Percentiles rank a stretch among this genome's conserved stretches.
phyloP scores from a whole-genome alignment of 495 filamentous ascomycete genomes.

The Xylaria telfairii region DNA sequence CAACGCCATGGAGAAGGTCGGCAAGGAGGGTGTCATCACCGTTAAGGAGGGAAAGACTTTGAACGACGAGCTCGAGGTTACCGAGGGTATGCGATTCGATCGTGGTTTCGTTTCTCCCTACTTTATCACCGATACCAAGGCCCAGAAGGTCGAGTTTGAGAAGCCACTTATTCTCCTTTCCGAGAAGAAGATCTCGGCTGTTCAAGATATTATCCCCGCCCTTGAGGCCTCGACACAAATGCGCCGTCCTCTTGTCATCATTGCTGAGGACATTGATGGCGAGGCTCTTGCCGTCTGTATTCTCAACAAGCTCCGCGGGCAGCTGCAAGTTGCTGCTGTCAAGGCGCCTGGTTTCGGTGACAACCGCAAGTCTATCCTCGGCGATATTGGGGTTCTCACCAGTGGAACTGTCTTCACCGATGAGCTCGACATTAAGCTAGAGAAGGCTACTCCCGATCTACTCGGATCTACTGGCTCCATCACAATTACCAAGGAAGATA shows the following conservation, averaged over 20 bases:
- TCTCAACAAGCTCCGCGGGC: slow-evolving; percentile 98
- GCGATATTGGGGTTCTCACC: slow-evolving; percentile 92
- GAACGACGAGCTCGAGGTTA: slow-evolving; percentile 96
- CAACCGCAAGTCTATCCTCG: slow-evolving; percentile 99
- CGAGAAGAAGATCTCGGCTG: slow-evolving; percentile 99
- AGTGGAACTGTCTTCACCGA: slow-evolving; percentile 97
- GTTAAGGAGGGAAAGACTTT: slow-evolving; percentile 99
- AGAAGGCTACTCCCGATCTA: slow-evolving; percentile 94
- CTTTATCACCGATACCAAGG: slow-evolving; percentile 99
- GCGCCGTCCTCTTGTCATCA: slow-evolving; percentile 95
- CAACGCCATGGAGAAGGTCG: slow-evolving; percentile 99
- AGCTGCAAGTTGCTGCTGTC: slow-evolving; percentile 97
- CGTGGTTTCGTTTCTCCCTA: slow-evolving; percentile 97
- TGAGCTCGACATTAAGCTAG: slow-evolving; percentile 97
- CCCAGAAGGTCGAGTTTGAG: slow-evolving; percentile 99
- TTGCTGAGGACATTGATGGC: slow-evolving; percentile 98
- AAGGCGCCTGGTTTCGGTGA: slow-evolving; percentile 99
- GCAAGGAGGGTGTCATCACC: slow-evolving; percentile 99
- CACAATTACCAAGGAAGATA: slow-evolving; percentile 99
- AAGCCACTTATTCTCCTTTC: slow-evolving; percentile 98
- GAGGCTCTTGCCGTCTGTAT: slow-evolving; percentile 99
- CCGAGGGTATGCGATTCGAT: slow-evolving; percentile 99
- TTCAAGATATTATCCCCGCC: slow-evolving; percentile 97
- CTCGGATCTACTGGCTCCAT: slow-evolving; percentile 97
- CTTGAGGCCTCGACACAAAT: slow-evolving; percentile 95